Evolutionary conservation across 192 early-diverging fungal genomes (phyloP).

Genomic region (Dissophora globulifera): DNA sequence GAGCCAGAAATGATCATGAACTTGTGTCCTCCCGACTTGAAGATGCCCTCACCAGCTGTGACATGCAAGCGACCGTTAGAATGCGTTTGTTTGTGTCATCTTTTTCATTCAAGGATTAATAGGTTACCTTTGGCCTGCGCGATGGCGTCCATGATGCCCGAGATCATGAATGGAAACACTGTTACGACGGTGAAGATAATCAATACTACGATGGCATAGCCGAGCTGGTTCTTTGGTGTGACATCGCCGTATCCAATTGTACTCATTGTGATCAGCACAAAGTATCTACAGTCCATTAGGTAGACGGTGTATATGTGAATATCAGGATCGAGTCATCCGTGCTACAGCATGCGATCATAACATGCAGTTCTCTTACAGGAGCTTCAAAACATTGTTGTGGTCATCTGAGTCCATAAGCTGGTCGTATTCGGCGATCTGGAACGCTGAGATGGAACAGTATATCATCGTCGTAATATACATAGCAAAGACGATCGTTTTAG

Average conservation of each 20-base stretch:
- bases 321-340: too few species aligned
- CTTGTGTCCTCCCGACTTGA: constrained; percentile 47
- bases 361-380: constrained; percentile 38
- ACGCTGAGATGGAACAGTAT: constrained; percentile 70
- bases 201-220: constrained; percentile 67
- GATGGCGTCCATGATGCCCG: constrained; percentile 56
- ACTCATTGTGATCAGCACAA: constrained; percentile 73
- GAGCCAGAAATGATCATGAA: constrained; percentile 64
- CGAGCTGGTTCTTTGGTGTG: constrained; percentile 63
- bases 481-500: constrained; percentile 65
- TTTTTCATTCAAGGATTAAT: too few species aligned
- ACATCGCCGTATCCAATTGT: constrained; percentile 85
- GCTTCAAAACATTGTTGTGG: constrained; percentile 46
- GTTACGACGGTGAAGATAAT: constrained; percentile 67
- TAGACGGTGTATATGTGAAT: too few species aligned
- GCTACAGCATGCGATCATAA: too few species aligned
- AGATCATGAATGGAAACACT: constrained; percentile 68
- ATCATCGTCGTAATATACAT: constrained; percentile 64
- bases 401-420: constrained; percentile 59
- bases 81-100: too few species aligned
- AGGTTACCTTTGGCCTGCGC: constrained; percentile 47
- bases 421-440: constrained; percentile 63
- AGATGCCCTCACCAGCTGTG: constrained; percentile 49
- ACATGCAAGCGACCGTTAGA: not conserved
- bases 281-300: constrained; percentile 47